A percentile compares a stretch with the other conserved stretches of the same genome.
Conservation (phyloP, 306 rosid genomes). For the Crataegus laevigata region DNA sequence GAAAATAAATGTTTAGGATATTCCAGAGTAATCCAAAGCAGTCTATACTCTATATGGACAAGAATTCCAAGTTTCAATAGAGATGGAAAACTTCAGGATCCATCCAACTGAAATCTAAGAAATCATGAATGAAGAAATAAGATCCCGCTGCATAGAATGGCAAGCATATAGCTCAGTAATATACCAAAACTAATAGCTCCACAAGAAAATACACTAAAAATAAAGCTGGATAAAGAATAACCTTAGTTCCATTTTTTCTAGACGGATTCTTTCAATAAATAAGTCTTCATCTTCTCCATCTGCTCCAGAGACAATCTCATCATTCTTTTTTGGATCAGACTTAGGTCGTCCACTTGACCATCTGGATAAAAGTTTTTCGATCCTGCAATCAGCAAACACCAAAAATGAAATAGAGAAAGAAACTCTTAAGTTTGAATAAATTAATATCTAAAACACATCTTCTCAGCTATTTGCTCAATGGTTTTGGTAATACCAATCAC, state of each 20-base stretch:
- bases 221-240: conserved; percentile 10
- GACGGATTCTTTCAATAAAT: conserved; percentile 72
- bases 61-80: neutral
- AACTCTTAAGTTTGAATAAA: neutral
- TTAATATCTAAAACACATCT: neutral
- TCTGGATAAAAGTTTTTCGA: conserved; percentile 54
- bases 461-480: neutral
- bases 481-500: neutral
- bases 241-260: conserved; percentile 86
- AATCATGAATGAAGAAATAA: neutral
- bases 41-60: neutral
- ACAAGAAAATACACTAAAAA: neutral
- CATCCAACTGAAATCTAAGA: neutral
- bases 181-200: neutral
- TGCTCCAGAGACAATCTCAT: conserved; percentile 41
- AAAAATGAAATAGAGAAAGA: neutral
- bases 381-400: conserved; percentile 43
- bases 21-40: neutral
- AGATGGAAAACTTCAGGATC: neutral
- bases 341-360: conserved; percentile 34
- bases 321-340: conserved; percentile 45
- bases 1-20: neutral
- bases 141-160: neutral
- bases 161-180: neutral
- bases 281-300: conserved; percentile 48